A percentile compares a stretch with the other conserved stretches of the same genome.
Conservation (phyloP, 2,329 filamentous ascomycete species). For the Xylariaceae sp. region DNA sequence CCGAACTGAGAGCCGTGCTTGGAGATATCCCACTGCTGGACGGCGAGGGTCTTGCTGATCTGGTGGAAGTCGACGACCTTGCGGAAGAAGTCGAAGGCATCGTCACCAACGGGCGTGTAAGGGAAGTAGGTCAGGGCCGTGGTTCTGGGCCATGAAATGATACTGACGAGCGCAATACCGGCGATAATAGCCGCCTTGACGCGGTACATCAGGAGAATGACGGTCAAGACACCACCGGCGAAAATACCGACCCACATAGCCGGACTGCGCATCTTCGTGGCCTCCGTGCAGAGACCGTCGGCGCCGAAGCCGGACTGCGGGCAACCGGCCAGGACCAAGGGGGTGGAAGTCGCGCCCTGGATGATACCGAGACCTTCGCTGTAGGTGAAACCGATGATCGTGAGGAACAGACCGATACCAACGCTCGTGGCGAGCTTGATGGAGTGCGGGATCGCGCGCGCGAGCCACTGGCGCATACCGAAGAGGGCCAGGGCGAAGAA, state of each 20-base stretch:
- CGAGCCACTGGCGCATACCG: slow-evolving; percentile 83
- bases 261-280: slow-evolving; percentile 73
- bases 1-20: slow-evolving; percentile 70
- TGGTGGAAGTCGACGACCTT: slow-evolving; percentile 79
- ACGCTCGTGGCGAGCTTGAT: slow-evolving; percentile 85
- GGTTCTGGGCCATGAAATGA: slow-evolving; percentile 80
- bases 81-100: slow-evolving; percentile 79
- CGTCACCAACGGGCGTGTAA: slow-evolving; percentile 61
- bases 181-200: slow-evolving; percentile 82
- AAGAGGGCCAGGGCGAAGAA: slow-evolving; percentile 75
- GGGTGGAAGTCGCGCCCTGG: slow-evolving; percentile 61
- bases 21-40: slow-evolving; percentile 68
- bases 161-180: slow-evolving; percentile 76
- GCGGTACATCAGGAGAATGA: slow-evolving; percentile 76
- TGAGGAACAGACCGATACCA: slow-evolving; percentile 79
- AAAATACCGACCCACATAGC: slow-evolving; percentile 88
- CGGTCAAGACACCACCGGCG: slow-evolving; percentile 73
- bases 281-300: slow-evolving; percentile 55
- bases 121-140: slow-evolving; percentile 80
- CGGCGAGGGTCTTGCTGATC: slow-evolving; percentile 63
- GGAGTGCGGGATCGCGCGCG: slow-evolving; percentile 72
- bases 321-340: slow-evolving; percentile 72
- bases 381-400: slow-evolving; percentile 71
- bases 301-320: slow-evolving; percentile 36
- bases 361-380: slow-evolving; percentile 76